These are phyloP conservation scores for Rosa multiflora DNA, from an alignment of 306 rosid genomes.

Conservation along the genomic window DNA sequence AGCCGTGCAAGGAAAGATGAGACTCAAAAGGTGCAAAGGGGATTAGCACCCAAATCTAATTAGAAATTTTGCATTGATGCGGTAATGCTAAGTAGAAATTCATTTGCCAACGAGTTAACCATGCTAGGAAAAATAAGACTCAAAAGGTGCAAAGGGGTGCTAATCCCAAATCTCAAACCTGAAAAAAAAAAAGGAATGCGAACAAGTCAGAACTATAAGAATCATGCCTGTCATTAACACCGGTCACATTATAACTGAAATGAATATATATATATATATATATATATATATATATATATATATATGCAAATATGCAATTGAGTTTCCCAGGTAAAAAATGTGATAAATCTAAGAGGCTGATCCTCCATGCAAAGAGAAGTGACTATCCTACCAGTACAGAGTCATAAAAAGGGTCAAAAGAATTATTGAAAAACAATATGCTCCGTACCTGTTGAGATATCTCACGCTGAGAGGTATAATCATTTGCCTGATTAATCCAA, in stretches of 20 bases:
- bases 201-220: neutral
- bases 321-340: neutral
- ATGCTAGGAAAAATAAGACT: neutral
- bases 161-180: neutral
- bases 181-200: neutral
- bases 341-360: neutral
- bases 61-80: neutral
- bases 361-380: neutral
- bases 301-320: neutral
- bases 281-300: neutral
- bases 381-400: neutral
- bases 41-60: neutral
- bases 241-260: neutral
- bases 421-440: constrained; percentile 2
- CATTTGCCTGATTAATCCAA: constrained; percentile 53
- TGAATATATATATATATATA: neutral
- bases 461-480: constrained; percentile 77
- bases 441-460: constrained; percentile 78
- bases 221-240: neutral
- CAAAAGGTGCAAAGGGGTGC: neutral
- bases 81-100: neutral
- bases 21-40: neutral
- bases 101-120: neutral
- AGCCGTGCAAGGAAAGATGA: neutral
- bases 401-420: neutral